phyloP scores from a whole-genome alignment of 805 yeast genomes.

The Vanderwaltozyma verrucispora region DNA sequence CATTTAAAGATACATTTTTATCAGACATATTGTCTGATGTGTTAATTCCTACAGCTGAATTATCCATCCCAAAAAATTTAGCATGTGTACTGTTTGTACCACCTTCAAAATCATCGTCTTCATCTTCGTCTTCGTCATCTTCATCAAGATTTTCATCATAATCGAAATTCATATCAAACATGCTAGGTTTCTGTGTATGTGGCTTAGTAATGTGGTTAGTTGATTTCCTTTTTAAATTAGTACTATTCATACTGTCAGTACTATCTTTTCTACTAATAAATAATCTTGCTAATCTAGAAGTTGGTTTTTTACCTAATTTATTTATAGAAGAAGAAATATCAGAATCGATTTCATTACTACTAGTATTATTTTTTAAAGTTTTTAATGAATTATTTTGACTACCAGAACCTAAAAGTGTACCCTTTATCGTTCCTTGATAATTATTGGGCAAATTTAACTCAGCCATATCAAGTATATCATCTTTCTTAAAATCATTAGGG shows the following conservation, averaged over 20 bases:
- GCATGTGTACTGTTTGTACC: constrained; percentile 12
- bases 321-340: background rate
- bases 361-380: background rate
- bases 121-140: constrained; percentile 27
- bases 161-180: constrained; percentile 23
- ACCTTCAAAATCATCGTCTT: constrained; percentile 19
- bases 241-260: background rate
- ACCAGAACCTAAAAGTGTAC: background rate
- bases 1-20: background rate
- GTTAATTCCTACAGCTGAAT: background rate
- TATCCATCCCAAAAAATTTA: constrained; percentile 17
- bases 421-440: background rate
- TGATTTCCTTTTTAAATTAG: background rate
- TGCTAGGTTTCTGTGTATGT: constrained; percentile 5
- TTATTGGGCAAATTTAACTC: background rate
- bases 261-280: constrained; percentile 15
- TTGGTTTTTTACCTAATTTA: constrained; percentile 5
- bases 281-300: constrained; percentile 18
- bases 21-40: background rate
- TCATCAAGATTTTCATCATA: constrained; percentile 25
- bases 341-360: background rate
- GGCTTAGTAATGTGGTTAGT: background rate
- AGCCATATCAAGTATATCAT: background rate
- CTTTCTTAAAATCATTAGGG: no score
- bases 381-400: background rate